Base-by-base conservation (phyloP, 805 yeast species). In the Jamesozyma lodderae region DNA sequence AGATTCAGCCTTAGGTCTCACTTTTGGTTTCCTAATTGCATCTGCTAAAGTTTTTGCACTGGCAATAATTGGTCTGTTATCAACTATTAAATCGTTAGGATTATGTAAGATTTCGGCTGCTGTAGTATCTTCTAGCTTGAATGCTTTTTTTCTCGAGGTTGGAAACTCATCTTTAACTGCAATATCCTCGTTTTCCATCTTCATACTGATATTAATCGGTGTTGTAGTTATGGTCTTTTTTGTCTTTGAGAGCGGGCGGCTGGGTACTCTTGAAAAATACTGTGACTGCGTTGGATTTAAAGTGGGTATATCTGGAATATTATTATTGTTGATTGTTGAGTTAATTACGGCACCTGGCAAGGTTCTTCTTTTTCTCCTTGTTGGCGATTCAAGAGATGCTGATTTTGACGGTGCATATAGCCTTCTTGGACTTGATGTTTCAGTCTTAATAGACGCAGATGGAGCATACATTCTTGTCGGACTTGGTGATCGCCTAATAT, bases 41-140 rank as follows among this genome's bases (percentile, higher is more conserved):
- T 52, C 49, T 6, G 57, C 60, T 20, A 57, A 38, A 3, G 45
- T 45, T 35, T 49, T 55, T 4, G 63, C 63, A 33, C 34, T 48
- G 2, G 63, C 41, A 28, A 59, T 42, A 17, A 57, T 57, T 1
- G 62, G 62, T 21, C 63, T 41, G 35, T 49, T 44, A 40, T 59
- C 63, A 22, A 56, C 42, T 2, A 27, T 32, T 16, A 46, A 31
- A 31, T 55, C 60, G 14, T 47, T 38, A 1, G 62, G 60, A 42
- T 59, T 38, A 41, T 59, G 62, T 17, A 59, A 36, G n/a, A 59
- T 37, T 37, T 59, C 60, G 4, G 60, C 60, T 3, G 63, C 63
- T 1, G 63, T 59, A 6, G 53, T 48, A 27, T 59, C 51, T 19
- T 42, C 43, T 9, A 35, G 6, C 14, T 33, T 33, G 4, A 34